phyloP scores from a whole-genome alignment of 441 rosid genomes.

The Adansonia rubrostipa region DNA sequence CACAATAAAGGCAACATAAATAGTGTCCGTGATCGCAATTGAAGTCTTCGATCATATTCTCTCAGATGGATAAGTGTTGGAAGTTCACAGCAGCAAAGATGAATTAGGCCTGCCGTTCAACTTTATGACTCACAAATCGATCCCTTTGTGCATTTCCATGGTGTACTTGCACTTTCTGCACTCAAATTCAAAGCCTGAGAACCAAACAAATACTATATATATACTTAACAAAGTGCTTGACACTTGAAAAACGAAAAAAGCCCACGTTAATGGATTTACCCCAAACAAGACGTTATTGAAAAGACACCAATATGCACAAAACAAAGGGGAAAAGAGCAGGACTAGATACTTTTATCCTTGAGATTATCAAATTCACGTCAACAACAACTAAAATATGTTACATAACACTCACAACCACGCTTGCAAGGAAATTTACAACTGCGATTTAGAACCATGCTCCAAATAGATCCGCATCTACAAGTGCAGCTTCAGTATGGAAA shows the following conservation, averaged over 20 bases:
- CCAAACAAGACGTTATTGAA: background rate
- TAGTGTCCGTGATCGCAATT: too few species aligned
- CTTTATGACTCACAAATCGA: background rate
- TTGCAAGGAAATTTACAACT: background rate
- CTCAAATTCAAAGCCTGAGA: background rate
- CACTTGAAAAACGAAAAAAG: background rate
- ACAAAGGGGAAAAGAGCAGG: background rate
- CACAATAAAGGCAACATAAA: too few species aligned
- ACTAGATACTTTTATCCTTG: too few species aligned
- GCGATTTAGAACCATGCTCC: background rate
- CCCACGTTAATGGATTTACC: background rate
- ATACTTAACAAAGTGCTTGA: background rate
- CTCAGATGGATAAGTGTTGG: too few species aligned
- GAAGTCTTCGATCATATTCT: too few species aligned
- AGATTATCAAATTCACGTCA: too few species aligned
- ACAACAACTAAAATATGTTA: too few species aligned
- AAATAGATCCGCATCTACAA: slow-evolving; percentile 11
- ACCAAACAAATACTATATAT: background rate
- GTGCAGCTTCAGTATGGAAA: slow-evolving; percentile 13
- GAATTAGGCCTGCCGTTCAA: background rate
- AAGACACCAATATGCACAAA: background rate
- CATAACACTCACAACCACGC: too few species aligned
- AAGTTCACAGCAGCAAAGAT: too few species aligned
- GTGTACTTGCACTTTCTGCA: background rate
- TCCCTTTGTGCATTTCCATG: background rate